Evolutionary conservation across 2,329 filamentous ascomycete genomes (phyloP).

Genomic region (Xylariaceae sp.): DNA sequence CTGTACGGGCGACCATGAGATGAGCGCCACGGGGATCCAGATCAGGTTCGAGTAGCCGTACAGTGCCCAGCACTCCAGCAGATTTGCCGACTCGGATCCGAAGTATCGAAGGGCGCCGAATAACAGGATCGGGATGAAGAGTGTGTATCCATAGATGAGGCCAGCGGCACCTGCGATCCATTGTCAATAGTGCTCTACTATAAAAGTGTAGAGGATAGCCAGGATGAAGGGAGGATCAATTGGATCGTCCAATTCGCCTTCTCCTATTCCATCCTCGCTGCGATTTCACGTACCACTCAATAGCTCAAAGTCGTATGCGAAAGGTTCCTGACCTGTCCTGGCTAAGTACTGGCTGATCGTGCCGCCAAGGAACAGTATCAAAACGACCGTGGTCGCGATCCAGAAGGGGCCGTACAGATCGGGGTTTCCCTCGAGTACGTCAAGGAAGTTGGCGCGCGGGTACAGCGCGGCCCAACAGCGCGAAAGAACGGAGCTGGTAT

Average conservation of each 20-base stretch:
- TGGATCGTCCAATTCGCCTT: too few relatives aligned
- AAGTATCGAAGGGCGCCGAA: conserved; percentile 94
- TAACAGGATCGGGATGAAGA: conserved; percentile 76
- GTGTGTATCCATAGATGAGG: conserved; percentile 91
- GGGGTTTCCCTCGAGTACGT: conserved; percentile 93
- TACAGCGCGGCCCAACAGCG: conserved; percentile 87
- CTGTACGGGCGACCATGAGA: conserved; percentile 82
- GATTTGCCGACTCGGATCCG: conserved; percentile 85
- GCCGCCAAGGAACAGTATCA: conserved; percentile 91
- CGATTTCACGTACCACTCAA: conserved; percentile 60
- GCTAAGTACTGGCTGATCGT: conserved; percentile 91
- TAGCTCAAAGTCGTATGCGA: conserved; percentile 87
- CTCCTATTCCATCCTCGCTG: too few relatives aligned
- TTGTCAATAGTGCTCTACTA: conserved; percentile 5
- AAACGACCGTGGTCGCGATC: conserved; percentile 96
- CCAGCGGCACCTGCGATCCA: conserved; percentile 67
- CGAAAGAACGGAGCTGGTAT: conserved; percentile 82
- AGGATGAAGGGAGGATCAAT: conserved; percentile 1
- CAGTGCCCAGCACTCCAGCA: conserved; percentile 91
- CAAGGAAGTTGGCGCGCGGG: conserved; percentile 90
- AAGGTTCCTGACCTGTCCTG: conserved; percentile 62
- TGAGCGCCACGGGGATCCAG: conserved; percentile 91
- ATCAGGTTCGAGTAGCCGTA: conserved; percentile 97
- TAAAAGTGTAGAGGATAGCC: background rate
- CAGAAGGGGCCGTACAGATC: conserved; percentile 97